Evolutionary conservation across 2,329 filamentous ascomycete genomes (phyloP), one percentile per base, ranked within the genome.

Genomic region (Aspergillaceae sp.): DNA sequence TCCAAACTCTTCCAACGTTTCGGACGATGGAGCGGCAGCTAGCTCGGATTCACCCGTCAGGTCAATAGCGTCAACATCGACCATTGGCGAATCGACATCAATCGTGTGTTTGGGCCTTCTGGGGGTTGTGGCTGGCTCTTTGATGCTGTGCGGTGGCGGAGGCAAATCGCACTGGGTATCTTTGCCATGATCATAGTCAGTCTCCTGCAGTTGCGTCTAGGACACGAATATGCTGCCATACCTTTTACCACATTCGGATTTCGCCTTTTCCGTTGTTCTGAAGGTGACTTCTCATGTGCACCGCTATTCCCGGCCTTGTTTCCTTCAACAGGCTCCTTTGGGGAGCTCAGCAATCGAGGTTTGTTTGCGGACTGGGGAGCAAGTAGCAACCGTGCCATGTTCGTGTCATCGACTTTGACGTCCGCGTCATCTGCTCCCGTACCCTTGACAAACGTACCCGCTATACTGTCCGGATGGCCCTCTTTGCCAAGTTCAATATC

Each of bases 351-450:
- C 55, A 72, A 56, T 42, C 62, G 67, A 49, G 69, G 60, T 51
- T 70, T 69, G 29, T 60, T 62, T 47, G 59, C 56, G 9, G 68
- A 68, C 40, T 65, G 62, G 6, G 70, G 66, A 48, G 61, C 64
- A 46, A 70, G 58, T 50, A 70, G 58, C 48, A 74, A 54, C 53
- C 70, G 63, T 52, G 71, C 71, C 72, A 74, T 74, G 29, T 63
- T 56, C 47, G 53, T 45, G 19, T 61, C 57, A 11, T 56, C 45
- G 26, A 60, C 56, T 45, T 53, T 53, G 44, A 59, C 48, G 48
- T 59, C 56, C 27, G 57, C 52, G 41, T 44, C 54, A 53, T 64
- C 54, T 28, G 58, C 55, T 30, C 47, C 42, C 38, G 55, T 51
- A 37, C 56, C 55, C 40, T 58, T 52, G 4, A 51, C 41, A 40